These are phyloP conservation scores for Dactylellina sp. DNA, from an alignment of 2,329 filamentous ascomycete genomes.

Conservation along the genomic window DNA sequence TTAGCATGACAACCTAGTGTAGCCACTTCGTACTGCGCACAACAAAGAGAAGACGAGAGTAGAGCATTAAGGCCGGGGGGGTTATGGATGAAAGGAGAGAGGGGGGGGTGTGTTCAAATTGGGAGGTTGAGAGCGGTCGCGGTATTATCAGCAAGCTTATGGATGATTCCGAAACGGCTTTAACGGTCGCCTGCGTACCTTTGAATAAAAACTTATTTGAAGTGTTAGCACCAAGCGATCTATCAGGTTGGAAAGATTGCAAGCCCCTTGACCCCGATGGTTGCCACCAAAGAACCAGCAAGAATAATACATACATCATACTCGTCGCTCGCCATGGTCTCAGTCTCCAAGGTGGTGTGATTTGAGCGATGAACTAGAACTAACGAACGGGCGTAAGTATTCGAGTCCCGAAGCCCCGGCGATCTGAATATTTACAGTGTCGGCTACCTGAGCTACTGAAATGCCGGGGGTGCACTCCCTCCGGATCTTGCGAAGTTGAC, in stretches of 20 bases:
- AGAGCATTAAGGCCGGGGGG: no score
- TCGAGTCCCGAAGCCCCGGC: no score
- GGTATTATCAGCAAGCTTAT: no score
- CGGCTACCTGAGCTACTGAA: background rate
- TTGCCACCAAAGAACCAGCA: conserved; percentile 28
- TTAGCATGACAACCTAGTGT: conserved; percentile 34
- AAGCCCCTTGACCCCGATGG: conserved; percentile 48
- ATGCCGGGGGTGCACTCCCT: background rate
- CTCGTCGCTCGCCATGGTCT: conserved; percentile 97
- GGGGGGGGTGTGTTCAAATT: background rate
- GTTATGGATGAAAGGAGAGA: conserved; percentile 1
- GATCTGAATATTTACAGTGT: background rate
- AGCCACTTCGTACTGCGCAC: conserved; percentile 10
- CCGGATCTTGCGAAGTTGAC: background rate
- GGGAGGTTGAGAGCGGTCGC: conserved; percentile 59
- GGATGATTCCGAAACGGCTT: conserved; percentile 41
- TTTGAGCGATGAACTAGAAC: background rate
- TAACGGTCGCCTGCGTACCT: conserved; percentile 70
- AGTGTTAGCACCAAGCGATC: background rate
- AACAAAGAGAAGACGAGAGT: conserved; percentile 37
- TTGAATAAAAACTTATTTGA: conserved; percentile 92
- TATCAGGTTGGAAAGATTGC: conserved; percentile 43
- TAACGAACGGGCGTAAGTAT: no score
- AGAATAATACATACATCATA: conserved; percentile 86
- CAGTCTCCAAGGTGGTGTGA: conserved; percentile 45